Evolutionary conservation across 306 rosid species (phyloP).

Genomic region (Mucuna pruriens): DNA sequence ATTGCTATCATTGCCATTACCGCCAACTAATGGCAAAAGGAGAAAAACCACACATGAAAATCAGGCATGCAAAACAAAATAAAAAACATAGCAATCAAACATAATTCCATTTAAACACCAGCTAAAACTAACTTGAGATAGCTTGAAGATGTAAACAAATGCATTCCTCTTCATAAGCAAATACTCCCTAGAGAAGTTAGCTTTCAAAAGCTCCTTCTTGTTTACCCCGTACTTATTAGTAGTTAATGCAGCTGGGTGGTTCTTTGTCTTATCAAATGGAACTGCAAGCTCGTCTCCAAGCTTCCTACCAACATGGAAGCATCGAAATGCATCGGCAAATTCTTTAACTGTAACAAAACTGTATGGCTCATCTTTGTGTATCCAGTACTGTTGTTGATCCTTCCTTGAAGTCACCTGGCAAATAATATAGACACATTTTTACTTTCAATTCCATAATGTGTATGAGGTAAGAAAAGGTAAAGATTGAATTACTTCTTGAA

Average conservation of each 20-base stretch:
- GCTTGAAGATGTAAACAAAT: slow-evolving; percentile 50
- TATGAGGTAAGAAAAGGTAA: not conserved
- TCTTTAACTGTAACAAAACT: slow-evolving; percentile 46
- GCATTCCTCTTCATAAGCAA: slow-evolving; percentile 56
- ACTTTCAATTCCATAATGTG: not conserved
- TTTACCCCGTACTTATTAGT: slow-evolving; percentile 44
- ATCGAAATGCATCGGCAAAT: slow-evolving; percentile 51
- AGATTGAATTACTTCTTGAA: slow-evolving; percentile 51
- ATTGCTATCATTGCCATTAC: slow-evolving; percentile 38
- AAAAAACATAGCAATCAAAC: not conserved
- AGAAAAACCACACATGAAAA: slow-evolving; percentile 7
- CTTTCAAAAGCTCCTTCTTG: slow-evolving; percentile 50
- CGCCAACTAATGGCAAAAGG: slow-evolving; percentile 35
- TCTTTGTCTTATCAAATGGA: slow-evolving; percentile 49
- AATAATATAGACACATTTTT: not conserved
- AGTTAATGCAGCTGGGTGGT: slow-evolving; percentile 54
- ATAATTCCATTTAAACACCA: not conserved
- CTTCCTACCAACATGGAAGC: slow-evolving; percentile 46
- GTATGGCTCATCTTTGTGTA: slow-evolving; percentile 40
- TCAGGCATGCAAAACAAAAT: not conserved
- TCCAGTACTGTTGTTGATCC: slow-evolving; percentile 57
- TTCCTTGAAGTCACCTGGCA: slow-evolving; percentile 56
- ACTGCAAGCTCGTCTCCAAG: slow-evolving; percentile 45
- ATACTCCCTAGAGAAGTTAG: slow-evolving; percentile 53
- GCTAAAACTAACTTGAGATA: slow-evolving; percentile 39